Base-by-base conservation (phyloP, 495 filamentous ascomycete species). In the Penicillium bovifimosum region DNA sequence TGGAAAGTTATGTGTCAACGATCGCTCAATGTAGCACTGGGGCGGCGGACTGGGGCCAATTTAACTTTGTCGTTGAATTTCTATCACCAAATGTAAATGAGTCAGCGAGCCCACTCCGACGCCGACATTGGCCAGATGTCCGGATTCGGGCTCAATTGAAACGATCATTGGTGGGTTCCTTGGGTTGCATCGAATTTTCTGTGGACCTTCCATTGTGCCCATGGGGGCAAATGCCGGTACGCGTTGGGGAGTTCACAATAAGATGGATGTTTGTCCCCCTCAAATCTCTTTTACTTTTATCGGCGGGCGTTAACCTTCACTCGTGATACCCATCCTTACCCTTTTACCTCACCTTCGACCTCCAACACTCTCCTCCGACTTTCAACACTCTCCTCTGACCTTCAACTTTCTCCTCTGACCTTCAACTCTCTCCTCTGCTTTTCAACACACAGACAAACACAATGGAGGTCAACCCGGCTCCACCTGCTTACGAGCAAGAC, bases 381-480 rank as follows among this genome's bases (percentile, higher is more conserved):
- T 49, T 49, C 44, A 47, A 47, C n/a, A n/a, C n/a, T n/a, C 16
- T 36, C 26, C 13, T 41, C 36, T 41, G 34, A 24, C 31, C 9
- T 49, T 49, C 44, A 47, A 47, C n/a, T 24, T 24, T 24, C 20
- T 24, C 4, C 20, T 24, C 4, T 24, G 4, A 24, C 20, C 20
- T 24, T 2, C 20, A 24, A 24, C 20, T 24, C 20, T 24, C 17
- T 41, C 36, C 17, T 41, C 36, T 41, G 35, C 35, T 40, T 11
- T 50, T 50, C 45, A 47, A 47, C 20, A 24, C 20, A 24, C 39
- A 32, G 11, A 28, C 39, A 50, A n/a, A 32, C 57, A 64, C 16
- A 13, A 60, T 66, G 58, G 63, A 63, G 16, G 58, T 66, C 5
- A 53, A 52, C 4, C 24, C 55, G 14, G 55, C 58, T 33, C 55